A percentile compares a stretch with the other conserved stretches of the same genome.
These are phyloP conservation scores for Artemisia annua DNA, from an alignment of 129 eudicot genomes.

Conservation along the genomic window DNA sequence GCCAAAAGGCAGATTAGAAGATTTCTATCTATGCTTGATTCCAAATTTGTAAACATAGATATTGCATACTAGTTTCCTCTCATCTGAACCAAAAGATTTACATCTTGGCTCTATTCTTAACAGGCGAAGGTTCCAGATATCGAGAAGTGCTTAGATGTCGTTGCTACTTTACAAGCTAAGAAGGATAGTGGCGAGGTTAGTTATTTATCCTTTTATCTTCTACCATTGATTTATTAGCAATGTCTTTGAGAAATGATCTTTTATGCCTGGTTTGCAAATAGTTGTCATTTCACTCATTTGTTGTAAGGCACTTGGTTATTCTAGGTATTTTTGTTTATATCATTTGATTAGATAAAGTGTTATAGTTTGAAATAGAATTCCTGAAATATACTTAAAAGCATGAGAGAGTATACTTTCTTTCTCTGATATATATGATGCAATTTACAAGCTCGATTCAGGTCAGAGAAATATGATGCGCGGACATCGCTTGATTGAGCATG, in stretches of 20 bases:
- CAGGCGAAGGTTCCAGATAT: constrained; percentile 99
- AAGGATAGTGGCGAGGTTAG: constrained; percentile 92
- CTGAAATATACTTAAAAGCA: too few relatives aligned
- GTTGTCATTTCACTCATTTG: neutral
- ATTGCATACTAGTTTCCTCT: too few relatives aligned
- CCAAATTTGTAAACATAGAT: neutral
- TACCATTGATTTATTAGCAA: neutral
- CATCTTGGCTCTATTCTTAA: constrained; percentile 5
- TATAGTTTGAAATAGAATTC: too few relatives aligned
- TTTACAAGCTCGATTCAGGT: constrained; percentile 8
- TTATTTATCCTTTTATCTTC: constrained; percentile 4
- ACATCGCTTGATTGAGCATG: neutral
- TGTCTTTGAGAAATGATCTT: constrained; percentile 7
- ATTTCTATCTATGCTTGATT: neutral
- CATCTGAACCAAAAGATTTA: too few relatives aligned
- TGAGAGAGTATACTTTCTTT: too few relatives aligned
- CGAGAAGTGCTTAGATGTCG: constrained; percentile 95
- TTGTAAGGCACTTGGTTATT: neutral
- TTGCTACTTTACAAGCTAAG: constrained; percentile 81
- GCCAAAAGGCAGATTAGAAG: neutral
- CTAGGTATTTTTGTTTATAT: too few relatives aligned
- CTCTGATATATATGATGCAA: too few relatives aligned
- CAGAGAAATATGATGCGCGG: neutral
- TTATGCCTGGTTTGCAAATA: neutral
- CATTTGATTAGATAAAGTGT: too few relatives aligned